These are phyloP conservation scores for Termitomyces sp. DNA, from an alignment of 768 basidiomycete genomes.

Conservation along the genomic window DNA sequence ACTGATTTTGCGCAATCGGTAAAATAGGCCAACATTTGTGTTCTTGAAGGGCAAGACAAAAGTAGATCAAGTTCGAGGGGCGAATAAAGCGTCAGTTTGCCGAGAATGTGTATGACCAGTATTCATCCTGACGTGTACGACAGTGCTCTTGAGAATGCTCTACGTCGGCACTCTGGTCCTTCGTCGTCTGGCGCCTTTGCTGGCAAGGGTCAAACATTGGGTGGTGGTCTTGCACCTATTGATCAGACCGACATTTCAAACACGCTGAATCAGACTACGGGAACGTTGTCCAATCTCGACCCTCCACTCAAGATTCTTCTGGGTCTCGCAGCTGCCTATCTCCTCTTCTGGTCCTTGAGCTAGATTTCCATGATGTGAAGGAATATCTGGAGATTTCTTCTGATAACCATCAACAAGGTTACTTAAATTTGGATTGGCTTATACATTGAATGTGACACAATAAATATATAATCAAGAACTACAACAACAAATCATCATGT, in stretches of 20 bases:
- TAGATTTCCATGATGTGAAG: conserved; percentile 8
- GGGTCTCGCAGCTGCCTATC: conserved; percentile 59
- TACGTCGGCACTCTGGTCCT: conserved; percentile 48
- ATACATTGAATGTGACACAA: neutral
- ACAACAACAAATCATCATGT: neutral
- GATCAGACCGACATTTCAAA: conserved; percentile 31
- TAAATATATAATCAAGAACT: neutral
- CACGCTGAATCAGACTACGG: conserved; percentile 28
- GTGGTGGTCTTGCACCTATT: conserved; percentile 38
- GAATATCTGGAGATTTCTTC: neutral
- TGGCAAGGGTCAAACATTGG: conserved; percentile 73
- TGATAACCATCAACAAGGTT: neutral
- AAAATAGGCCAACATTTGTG: conserved; percentile 77
- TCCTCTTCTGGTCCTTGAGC: conserved; percentile 51
- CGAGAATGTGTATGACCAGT: neutral
- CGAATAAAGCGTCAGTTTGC: conserved; percentile 53
- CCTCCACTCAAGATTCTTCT: conserved; percentile 67
- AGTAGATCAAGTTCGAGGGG: conserved; percentile 72
- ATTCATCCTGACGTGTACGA: neutral
- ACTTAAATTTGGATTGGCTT: neutral
- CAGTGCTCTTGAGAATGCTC: conserved; percentile 58
- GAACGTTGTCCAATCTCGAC: conserved; percentile 46
- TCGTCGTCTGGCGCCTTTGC: conserved; percentile 49
- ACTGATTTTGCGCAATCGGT: neutral
- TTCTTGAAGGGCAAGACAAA: conserved; percentile 67